Base-by-base conservation (phyloP, 805 yeast genomes). In the Clavispora fructus region DNA sequence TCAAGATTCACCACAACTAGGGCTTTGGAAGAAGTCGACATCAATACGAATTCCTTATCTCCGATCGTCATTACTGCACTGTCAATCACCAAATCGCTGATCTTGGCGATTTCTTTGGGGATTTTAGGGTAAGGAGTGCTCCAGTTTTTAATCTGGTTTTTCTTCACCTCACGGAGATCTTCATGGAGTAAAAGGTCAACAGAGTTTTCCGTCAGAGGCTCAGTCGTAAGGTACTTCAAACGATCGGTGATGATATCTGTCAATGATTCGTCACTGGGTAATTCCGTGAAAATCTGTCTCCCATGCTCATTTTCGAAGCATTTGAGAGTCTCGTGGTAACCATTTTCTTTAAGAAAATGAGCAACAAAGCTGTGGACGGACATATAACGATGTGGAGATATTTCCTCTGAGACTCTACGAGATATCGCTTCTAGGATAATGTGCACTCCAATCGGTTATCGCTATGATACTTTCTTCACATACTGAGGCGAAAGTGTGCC, bases 291-390 rank as follows among this genome's bases (percentile, higher is more conserved):
- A 14, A 73, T 59, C 6, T 69, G 63, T 38, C 49, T 61, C 10
- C 78, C 76, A 40, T 69, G 56, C 46, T 79, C 83, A 13, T 54
- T 49, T 51, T 80, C 76, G 41, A 83, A 77, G 2, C 66, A 55
- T n/a, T 61, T 57, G 12, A 83, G 61, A 0, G 91, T 78, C 0
- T 64, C 65, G 1, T 45, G 49, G 40, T 71, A 73, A 0, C 79
- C 77, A 27, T 79, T 70, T n/a, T 71, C 64, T 27, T 69, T 60
- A n/a, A 85, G 68, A 52, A 77, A 85, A 28, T 80, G 79, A 0
- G 87, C 89, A 11, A 85, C 68, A 29, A 83, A 60, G 35, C 54
- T 48, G 40, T 62, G 65, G 25, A 59, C 57, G 12, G 61, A 49
- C 63, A 55, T 58, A 3, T 30, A 1, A 30, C 11, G 14, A 30